phyloP scores from a whole-genome alignment of 2,329 filamentous ascomycete species.

The Teratosphaeria gauchensis region DNA sequence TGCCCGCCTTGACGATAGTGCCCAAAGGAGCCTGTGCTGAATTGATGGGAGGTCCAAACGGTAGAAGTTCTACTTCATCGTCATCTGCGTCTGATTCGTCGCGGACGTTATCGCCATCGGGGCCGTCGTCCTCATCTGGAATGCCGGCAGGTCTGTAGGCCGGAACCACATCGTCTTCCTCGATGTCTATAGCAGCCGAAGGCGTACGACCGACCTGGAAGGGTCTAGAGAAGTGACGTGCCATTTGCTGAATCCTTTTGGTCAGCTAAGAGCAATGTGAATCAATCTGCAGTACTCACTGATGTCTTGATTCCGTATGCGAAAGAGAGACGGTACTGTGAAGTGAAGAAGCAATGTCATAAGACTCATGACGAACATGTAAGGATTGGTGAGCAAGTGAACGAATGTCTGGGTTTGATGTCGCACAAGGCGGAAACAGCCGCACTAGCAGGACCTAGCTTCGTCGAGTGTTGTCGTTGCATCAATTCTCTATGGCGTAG shows the following conservation, averaged over 20 bases:
- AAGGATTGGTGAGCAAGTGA: background rate
- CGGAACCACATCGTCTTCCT: background rate
- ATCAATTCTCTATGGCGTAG: background rate
- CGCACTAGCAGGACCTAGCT: background rate
- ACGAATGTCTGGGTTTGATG: background rate
- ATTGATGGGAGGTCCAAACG: background rate
- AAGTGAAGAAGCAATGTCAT: background rate
- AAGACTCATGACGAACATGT: background rate
- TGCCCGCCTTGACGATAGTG: background rate
- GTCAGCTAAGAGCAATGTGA: background rate
- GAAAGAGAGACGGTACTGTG: background rate
- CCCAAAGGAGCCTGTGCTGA: background rate
- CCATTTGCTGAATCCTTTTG: background rate
- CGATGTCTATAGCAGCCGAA: too few species aligned
- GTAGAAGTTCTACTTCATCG: background rate
- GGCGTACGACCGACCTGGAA: too few species aligned
- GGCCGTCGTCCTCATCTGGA: background rate
- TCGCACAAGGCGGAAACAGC: background rate
- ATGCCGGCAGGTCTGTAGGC: background rate
- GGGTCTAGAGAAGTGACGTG: background rate
- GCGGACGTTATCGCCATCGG: background rate
- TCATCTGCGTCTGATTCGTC: too few species aligned
- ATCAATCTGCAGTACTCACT: background rate
- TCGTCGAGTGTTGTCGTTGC: background rate
- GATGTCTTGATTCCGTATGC: background rate